Evolutionary conservation across 805 yeast species (phyloP).

Genomic region (Yarrowia deformans): DNA sequence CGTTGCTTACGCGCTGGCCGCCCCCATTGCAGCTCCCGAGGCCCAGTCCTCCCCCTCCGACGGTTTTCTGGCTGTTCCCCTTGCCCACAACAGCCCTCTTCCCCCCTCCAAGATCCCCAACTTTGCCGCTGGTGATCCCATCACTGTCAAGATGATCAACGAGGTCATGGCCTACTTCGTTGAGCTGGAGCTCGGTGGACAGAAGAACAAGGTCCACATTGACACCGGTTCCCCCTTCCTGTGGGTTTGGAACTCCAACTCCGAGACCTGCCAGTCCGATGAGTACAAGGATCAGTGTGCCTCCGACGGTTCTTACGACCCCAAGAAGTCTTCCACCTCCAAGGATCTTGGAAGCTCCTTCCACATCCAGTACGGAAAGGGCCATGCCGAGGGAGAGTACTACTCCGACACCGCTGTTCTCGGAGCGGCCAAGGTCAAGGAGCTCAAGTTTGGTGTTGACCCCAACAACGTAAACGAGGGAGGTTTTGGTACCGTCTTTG

Average conservation of each 20-base stretch:
- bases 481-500: slow-evolving; percentile 17
- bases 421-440: neutral
- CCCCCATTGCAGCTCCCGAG: slow-evolving; percentile 27
- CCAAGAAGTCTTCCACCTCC: neutral
- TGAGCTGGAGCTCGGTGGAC: slow-evolving; percentile 55
- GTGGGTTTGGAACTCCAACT: slow-evolving; percentile 43
- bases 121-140: neutral
- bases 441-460: slow-evolving; percentile 17
- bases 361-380: slow-evolving; percentile 15
- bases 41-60: neutral
- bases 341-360: neutral
- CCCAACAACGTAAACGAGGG: neutral
- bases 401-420: slow-evolving; percentile 7
- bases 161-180: slow-evolving; percentile 43
- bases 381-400: neutral
- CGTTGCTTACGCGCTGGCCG: slow-evolving; percentile 24
- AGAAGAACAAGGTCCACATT: slow-evolving; percentile 8
- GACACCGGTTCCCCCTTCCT: slow-evolving; percentile 23
- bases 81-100: slow-evolving; percentile 3
- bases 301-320: slow-evolving; percentile 14
- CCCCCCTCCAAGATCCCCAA: neutral
- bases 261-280: slow-evolving; percentile 51
- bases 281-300: neutral
- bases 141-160: slow-evolving; percentile 41
- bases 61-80: slow-evolving; percentile 2